These are phyloP conservation scores for Leccinum olivaceopallidum DNA, from an alignment of 768 basidiomycete species.

Conservation along the genomic window DNA sequence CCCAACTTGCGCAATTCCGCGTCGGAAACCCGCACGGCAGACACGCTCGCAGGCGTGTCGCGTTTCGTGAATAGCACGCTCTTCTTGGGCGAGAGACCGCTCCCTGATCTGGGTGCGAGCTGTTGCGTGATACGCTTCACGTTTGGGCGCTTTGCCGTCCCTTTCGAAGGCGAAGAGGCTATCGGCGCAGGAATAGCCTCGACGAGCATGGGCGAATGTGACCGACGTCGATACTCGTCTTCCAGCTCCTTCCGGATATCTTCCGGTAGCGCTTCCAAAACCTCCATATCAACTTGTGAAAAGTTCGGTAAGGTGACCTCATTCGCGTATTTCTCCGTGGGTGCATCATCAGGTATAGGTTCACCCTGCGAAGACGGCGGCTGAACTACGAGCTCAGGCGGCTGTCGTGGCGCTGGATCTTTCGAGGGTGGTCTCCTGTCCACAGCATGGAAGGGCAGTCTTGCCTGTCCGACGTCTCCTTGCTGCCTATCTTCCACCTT, in stretches of 20 bases:
- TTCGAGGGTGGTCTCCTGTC: slow-evolving; percentile 6
- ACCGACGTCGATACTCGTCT: slow-evolving; percentile 62
- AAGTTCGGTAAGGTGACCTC: slow-evolving; percentile 59
- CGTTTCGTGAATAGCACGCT: slow-evolving; percentile 40
- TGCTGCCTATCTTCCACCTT: slow-evolving; percentile 66
- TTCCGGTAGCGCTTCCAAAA: slow-evolving; percentile 68
- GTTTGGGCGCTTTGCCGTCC: slow-evolving; percentile 39
- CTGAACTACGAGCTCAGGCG: slow-evolving; percentile 29
- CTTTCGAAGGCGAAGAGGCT: slow-evolving; percentile 14
- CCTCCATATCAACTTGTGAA: slow-evolving; percentile 72
- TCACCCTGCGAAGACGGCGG: slow-evolving; percentile 36
- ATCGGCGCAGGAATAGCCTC: slow-evolving; percentile 7
- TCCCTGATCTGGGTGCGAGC: slow-evolving; percentile 55
- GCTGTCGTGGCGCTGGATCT: slow-evolving; percentile 1
- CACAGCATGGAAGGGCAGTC: slow-evolving; percentile 54
- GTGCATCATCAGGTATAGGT: slow-evolving; percentile 5
- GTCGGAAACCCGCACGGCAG: slow-evolving; percentile 47
- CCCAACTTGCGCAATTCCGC: slow-evolving; percentile 61
- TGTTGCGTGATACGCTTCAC: slow-evolving; percentile 62
- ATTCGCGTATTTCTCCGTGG: slow-evolving; percentile 13
- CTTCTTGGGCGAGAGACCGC: slow-evolving; percentile 40
- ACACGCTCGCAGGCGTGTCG: slow-evolving; percentile 25
- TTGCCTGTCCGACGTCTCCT: slow-evolving; percentile 54
- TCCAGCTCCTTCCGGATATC: slow-evolving; percentile 72
- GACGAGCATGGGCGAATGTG: slow-evolving; percentile 45